These are phyloP conservation scores for Aureobasidium sp. DNA, from an alignment of 2,329 filamentous ascomycete genomes.

Conservation along the genomic window DNA sequence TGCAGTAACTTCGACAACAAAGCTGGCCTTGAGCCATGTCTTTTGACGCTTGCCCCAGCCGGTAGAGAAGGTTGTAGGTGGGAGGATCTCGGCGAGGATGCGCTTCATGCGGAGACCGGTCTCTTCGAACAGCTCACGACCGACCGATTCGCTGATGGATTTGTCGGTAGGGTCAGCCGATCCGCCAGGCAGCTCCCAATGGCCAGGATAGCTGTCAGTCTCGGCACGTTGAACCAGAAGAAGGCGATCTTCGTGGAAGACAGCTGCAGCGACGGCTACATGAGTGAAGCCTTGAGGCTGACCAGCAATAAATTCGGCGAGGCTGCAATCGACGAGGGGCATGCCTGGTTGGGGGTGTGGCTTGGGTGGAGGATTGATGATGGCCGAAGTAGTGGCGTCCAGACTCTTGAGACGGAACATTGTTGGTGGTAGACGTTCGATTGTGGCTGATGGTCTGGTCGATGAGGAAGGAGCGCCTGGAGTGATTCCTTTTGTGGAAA, in stretches of 20 bases:
- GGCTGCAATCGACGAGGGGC: not conserved
- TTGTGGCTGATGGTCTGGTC: not conserved
- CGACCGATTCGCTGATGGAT: slow-evolving; percentile 35
- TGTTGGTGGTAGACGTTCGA: not conserved
- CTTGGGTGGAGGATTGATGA: slow-evolving; percentile 10
- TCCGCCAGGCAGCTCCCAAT: slow-evolving; percentile 44
- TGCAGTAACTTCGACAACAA: slow-evolving; percentile 14
- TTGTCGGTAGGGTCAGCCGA: slow-evolving; percentile 34
- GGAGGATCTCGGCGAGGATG: slow-evolving; percentile 21
- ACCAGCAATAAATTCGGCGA: not conserved
- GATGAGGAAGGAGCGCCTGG: not conserved
- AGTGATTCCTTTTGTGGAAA: not conserved
- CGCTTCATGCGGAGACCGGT: slow-evolving; percentile 30
- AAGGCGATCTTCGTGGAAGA: slow-evolving; percentile 22
- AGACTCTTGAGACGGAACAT: slow-evolving; percentile 15
- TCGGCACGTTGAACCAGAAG: slow-evolving; percentile 37
- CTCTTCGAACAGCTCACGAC: slow-evolving; percentile 44
- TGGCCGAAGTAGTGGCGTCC: slow-evolving; percentile 1
- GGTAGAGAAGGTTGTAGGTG: slow-evolving; percentile 12
- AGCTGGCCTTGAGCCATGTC: slow-evolving; percentile 13
- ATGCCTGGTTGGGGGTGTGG: slow-evolving; percentile 5
- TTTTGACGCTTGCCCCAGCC: slow-evolving; percentile 5
- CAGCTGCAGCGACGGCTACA: slow-evolving; percentile 14
- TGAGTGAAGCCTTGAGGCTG: slow-evolving; percentile 11
- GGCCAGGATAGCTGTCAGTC: slow-evolving; percentile 34